Base-by-base conservation (phyloP, 257 asterid genomes). In the Vinca minor region DNA sequence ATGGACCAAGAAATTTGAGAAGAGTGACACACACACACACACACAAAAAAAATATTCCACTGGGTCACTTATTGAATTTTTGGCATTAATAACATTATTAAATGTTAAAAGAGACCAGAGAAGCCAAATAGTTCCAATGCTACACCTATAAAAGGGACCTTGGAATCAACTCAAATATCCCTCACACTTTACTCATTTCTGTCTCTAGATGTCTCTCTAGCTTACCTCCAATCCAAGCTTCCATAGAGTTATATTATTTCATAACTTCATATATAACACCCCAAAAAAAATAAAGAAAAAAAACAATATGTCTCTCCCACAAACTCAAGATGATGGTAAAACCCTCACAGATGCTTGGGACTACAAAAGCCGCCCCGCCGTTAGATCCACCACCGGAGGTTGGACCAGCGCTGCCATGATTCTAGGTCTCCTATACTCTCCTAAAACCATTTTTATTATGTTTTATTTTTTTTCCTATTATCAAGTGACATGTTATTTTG, bases 321-420 rank as follows among this genome's bases (percentile, higher is more conserved):
- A 79, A 52, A 85, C 87, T 0, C 72, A 79, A 65, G 71, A 74
- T 34, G 94, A 80, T 32, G 84, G 80, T 1, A 77, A 81, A 45
- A 79, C 83, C 2, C 77, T 89, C 65, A 78, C 75, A 2, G 95
- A 89, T 67, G 94, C 95, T 46, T 87, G 87, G 91, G 92, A 89
- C 76, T 89, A 72, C 83, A 87, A 85, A 64, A 94, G 96, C 74
- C 82, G 83, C 47, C 77, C 80, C 35, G 89, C 94, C 72, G 15
- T 77, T 54, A 69, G 63, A 44, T 83, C 96, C 77, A 64, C 79
- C 60, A 78, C 95, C 67, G 96, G 96, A 36, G 95, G 96, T 34
- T 89, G 96, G 97, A 28, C 76, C 34, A 65, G 85, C 39, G 83
- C 97, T 15, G 94, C 95, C 79, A 89, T 81, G 91, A 89, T 89